Evolutionary conservation across 2,329 filamentous ascomycete genomes (phyloP), one percentile per base, ranked within the genome.

Genomic region (Fusarium succisae): DNA sequence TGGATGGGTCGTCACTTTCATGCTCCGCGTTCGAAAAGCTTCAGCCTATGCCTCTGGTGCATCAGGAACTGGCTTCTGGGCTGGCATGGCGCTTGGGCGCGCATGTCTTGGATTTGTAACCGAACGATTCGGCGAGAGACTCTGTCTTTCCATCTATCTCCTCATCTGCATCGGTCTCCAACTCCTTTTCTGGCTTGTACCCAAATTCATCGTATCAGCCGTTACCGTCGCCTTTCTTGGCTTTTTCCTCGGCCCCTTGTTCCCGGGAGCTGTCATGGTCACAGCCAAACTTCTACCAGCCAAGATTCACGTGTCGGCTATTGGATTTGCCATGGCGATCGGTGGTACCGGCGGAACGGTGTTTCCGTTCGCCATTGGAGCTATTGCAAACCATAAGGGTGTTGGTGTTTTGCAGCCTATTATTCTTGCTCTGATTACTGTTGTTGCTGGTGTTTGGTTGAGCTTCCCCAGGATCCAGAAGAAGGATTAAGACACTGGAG

Each of bases 1-100:
- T 28, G 93, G 93, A 8, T 96, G 93, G 93, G 91, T 95, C 39
- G 91, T 94, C 39, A 91, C 91, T 1, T 95, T 95, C 80, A 95
- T 95, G 92, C 89, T 94, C 11, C 87, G 89, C 18, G 90, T 94
- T 15, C 88, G 93, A 20, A 83, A 91, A 11, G 92, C 90, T 3
- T 86, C 83, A 5, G 82, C 89, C 0, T 94, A 94, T 75, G 89
- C 90, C 0, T 91, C 91, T n/a, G 93, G 93, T 32, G 91, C 94
- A 81, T 90, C 90, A 0, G 90, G 89, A 0, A 93, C 92, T 1
- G 93, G 92, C 0, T 95, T 94, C 82, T 95, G 93, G 93, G 87
- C 92, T n/a, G 93, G 93, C 2, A 88, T 94, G 77, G 93, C 92
- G 0, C 81, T 92, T 0, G 93, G 93, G 0, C 86, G 93, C 3